A percentile compares a stretch with the other conserved stretches of the same genome.
These are phyloP conservation scores for Ceriops decandra DNA, from an alignment of 345 rosid species.

Conservation along the genomic window DNA sequence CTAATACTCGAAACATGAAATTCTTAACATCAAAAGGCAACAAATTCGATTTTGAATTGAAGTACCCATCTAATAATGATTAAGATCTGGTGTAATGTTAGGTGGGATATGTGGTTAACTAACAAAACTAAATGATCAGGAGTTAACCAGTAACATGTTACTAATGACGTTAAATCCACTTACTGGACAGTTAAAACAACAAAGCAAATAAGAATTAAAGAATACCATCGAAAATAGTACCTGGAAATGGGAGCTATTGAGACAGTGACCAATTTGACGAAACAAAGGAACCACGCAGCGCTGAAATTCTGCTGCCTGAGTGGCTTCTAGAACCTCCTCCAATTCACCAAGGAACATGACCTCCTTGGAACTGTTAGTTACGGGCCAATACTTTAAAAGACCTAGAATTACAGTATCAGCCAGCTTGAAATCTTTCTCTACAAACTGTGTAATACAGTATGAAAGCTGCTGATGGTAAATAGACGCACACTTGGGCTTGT, in stretches of 20 bases:
- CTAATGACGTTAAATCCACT: neutral
- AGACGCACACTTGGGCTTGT: constrained; percentile 61
- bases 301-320: constrained; percentile 78
- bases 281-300: constrained; percentile 72
- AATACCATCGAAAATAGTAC: constrained; percentile 24
- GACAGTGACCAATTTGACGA: constrained; percentile 54
- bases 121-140: neutral
- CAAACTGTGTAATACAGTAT: constrained; percentile 73
- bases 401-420: constrained; percentile 72
- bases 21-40: too few species aligned
- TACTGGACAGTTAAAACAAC: neutral
- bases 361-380: constrained; percentile 73
- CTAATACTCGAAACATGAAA: too few species aligned
- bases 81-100: neutral
- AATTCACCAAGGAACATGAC: constrained; percentile 80
- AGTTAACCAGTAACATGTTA: neutral
- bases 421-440: constrained; percentile 78
- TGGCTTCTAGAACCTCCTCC: constrained; percentile 79
- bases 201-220: neutral
- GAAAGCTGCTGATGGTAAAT: constrained; percentile 76
- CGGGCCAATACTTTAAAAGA: constrained; percentile 72
- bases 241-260: constrained; percentile 84
- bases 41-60: neutral
- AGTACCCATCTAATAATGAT: constrained; percentile 5
- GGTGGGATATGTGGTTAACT: neutral